Conservation (phyloP, 495 filamentous ascomycete genomes). For the Penicillium ochrochloron region DNA sequence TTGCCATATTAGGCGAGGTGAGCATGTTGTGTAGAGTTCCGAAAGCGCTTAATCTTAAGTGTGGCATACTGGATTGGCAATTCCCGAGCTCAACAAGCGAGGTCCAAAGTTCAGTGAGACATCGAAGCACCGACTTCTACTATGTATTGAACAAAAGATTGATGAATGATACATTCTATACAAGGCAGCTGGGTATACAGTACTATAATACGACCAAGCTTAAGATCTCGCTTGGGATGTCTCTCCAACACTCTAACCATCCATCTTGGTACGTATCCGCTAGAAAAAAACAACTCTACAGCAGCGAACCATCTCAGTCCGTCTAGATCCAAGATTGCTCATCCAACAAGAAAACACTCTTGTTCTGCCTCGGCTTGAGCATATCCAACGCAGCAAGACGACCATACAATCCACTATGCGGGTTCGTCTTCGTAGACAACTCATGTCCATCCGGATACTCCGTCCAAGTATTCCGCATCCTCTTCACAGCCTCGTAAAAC, state of each 20-base stretch:
- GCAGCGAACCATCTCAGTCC: neutral
- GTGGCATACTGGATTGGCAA: no score
- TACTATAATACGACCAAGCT: no score
- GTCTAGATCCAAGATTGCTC: constrained; percentile 23
- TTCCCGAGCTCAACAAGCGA: no score
- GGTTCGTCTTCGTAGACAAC: constrained; percentile 16
- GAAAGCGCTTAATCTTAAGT: no score
- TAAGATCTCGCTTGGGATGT: neutral
- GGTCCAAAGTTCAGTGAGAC: neutral
- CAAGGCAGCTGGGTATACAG: constrained; percentile 1
- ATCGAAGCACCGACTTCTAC: neutral
- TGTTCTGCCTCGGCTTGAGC: constrained; percentile 14
- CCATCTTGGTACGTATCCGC: neutral
- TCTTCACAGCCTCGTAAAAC: constrained; percentile 11
- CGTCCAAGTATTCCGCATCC: constrained; percentile 14
- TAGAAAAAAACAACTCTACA: neutral
- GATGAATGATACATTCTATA: neutral
- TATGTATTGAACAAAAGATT: neutral
- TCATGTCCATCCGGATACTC: constrained; percentile 27
- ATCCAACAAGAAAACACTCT: constrained; percentile 22
- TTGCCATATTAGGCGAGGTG: neutral
- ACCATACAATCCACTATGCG: constrained; percentile 27
- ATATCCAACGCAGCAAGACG: constrained; percentile 27
- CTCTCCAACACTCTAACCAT: neutral
- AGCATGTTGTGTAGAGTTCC: no score